These are phyloP conservation scores for Salvia hispanica DNA, from an alignment of 257 asterid species.

Conservation along the genomic window DNA sequence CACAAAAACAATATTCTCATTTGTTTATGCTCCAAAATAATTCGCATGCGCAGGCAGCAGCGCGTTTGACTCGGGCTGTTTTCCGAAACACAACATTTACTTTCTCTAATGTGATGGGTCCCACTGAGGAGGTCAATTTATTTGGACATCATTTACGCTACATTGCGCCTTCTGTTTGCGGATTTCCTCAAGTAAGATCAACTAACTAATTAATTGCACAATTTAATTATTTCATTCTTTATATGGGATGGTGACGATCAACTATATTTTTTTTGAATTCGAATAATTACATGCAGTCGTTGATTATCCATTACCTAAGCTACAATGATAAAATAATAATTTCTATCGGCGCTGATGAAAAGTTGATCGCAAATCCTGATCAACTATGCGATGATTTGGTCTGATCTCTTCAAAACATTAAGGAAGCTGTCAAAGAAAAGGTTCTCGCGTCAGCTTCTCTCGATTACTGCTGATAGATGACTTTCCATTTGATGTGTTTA, in stretches of 20 bases:
- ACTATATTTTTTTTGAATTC: not conserved
- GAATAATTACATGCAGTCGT: constrained; percentile 30
- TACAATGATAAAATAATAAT: constrained; percentile 45
- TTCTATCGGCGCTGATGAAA: constrained; percentile 41
- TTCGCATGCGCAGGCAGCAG: not conserved
- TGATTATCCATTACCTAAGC: constrained; percentile 45
- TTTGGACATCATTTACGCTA: constrained; percentile 20
- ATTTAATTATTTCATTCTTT: no score
- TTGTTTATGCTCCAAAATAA: no score
- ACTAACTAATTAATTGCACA: no score
- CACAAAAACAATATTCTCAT: no score
- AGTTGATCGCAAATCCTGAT: constrained; percentile 49
- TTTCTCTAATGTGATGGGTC: constrained; percentile 22
- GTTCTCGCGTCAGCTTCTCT: not conserved
- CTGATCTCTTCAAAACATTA: constrained; percentile 36
- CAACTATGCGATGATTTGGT: constrained; percentile 45
- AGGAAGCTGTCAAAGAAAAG: constrained; percentile 32
- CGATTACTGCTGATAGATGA: not conserved
- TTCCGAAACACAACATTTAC: constrained; percentile 5
- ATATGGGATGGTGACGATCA: no score
- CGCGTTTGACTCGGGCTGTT: not conserved
- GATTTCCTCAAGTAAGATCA: constrained; percentile 40
- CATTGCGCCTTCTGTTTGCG: constrained; percentile 46
- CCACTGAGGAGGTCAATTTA: constrained; percentile 5
- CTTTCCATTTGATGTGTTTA: no score